Percentiles rank a stretch among this genome's conserved stretches.
These are phyloP conservation scores for Scenedesmus sp. DNA, from an alignment of 163 green algal species.

Conservation along the genomic window DNA sequence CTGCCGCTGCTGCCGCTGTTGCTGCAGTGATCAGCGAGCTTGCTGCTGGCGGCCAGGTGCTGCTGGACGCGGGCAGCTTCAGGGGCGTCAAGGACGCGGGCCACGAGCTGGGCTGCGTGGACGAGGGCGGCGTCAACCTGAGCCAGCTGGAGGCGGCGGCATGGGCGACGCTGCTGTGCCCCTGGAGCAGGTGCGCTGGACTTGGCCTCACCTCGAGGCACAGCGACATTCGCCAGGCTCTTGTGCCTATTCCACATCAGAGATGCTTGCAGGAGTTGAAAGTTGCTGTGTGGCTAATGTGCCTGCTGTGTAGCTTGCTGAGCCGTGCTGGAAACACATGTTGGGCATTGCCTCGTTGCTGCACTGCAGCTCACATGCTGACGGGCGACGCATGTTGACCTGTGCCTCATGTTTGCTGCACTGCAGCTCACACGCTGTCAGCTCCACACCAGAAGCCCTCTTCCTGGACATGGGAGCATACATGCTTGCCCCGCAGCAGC, in stretches of 20 bases:
- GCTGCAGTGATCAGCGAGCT: slow-evolving; percentile 9
- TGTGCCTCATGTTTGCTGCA: background rate
- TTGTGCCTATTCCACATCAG: too few species aligned
- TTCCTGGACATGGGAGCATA: background rate
- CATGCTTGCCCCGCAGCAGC: background rate
- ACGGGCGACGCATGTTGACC: background rate
- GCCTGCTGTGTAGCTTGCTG: too few species aligned
- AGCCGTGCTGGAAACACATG: too few species aligned
- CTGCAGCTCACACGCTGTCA: background rate
- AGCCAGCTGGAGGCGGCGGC: background rate
- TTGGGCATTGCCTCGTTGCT: background rate
- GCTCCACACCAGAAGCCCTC: background rate
- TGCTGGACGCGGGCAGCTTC: slow-evolving; percentile 2
- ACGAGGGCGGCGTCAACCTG: background rate
- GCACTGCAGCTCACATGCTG: background rate
- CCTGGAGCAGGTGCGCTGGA: background rate
- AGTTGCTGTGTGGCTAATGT: too few species aligned
- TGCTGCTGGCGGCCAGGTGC: slow-evolving; percentile 23
- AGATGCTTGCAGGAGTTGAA: too few species aligned
- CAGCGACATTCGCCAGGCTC: too few species aligned
- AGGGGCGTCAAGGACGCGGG: background rate
- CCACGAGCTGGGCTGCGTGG: slow-evolving; percentile 8
- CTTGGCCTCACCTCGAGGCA: too few species aligned
- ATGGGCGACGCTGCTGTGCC: background rate
- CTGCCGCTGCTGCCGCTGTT: background rate